These are phyloP conservation scores for Pichia heedii DNA, from an alignment of 805 yeast species.

Conservation along the genomic window DNA sequence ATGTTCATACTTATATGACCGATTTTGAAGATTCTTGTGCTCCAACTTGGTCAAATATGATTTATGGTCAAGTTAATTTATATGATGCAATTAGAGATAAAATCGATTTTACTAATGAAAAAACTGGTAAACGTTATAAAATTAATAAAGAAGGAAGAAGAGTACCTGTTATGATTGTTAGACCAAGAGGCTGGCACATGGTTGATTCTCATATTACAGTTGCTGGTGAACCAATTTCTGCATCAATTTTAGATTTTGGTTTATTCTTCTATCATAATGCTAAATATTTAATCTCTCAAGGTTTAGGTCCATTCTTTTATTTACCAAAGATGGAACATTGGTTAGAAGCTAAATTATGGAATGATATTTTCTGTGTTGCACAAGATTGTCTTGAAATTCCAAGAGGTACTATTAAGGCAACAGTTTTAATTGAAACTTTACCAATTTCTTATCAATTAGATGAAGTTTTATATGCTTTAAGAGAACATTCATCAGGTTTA, in stretches of 20 bases:
- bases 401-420: constrained; percentile 74
- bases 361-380: constrained; percentile 66
- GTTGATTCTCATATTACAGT: constrained; percentile 61
- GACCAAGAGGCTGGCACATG: constrained; percentile 89
- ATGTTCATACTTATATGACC: constrained; percentile 77
- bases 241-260: constrained; percentile 74
- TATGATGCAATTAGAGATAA: constrained; percentile 68
- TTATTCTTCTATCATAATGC: constrained; percentile 73
- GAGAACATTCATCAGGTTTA: constrained; percentile 71
- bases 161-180: constrained; percentile 68
- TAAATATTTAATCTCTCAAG: constrained; percentile 46
- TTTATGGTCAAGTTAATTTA: constrained; percentile 73
- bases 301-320: constrained; percentile 75
- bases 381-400: constrained; percentile 62
- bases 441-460: constrained; percentile 86
- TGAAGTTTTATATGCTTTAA: constrained; percentile 67
- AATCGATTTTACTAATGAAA: constrained; percentile 38
- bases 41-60: constrained; percentile 74
- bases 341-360: constrained; percentile 76
- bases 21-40: constrained; percentile 81
- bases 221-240: constrained; percentile 70
- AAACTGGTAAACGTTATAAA: constrained; percentile 32
- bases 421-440: constrained; percentile 73
- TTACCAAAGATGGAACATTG: constrained; percentile 84
- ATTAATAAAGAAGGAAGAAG: constrained; percentile 41